Percentiles rank a stretch among this genome's conserved stretches.
Conservation (phyloP, 2,329 filamentous ascomycete species). For the Emydomyces testavorans region DNA sequence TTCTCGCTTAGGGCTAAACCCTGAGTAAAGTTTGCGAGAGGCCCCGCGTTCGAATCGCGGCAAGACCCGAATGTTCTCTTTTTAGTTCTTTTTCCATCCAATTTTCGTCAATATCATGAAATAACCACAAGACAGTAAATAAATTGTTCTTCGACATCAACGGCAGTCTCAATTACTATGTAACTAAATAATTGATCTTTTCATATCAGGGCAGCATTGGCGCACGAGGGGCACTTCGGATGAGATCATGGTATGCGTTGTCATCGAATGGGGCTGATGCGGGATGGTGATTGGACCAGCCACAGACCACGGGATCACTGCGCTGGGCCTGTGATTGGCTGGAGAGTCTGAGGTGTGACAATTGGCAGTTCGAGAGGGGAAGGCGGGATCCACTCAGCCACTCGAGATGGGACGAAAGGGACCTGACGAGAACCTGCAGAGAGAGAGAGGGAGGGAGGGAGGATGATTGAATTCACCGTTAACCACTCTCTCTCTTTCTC, state of each 20-base stretch:
- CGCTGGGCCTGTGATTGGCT: slow-evolving; percentile 2
- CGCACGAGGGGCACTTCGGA: background rate
- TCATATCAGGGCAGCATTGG: too few species aligned
- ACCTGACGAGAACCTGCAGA: background rate
- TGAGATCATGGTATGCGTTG: slow-evolving; percentile 4
- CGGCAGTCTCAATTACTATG: too few species aligned
- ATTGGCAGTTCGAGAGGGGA: slow-evolving; percentile 10
- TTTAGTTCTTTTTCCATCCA: background rate
- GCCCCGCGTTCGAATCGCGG: slow-evolving; percentile 17
- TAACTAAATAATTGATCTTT: too few species aligned
- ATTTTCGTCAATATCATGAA: background rate
- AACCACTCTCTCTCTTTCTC: background rate
- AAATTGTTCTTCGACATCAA: too few species aligned
- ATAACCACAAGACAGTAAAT: too few species aligned
- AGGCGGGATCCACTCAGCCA: background rate
- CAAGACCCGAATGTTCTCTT: slow-evolving; percentile 10
- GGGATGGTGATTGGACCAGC: slow-evolving; percentile 8
- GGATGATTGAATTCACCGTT: too few species aligned
- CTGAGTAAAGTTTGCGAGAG: slow-evolving; percentile 12
- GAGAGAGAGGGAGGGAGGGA: background rate
- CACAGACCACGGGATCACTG: slow-evolving; percentile 7
- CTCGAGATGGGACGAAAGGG: background rate
- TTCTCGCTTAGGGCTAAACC: slow-evolving; percentile 30
- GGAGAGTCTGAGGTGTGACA: slow-evolving; percentile 7
- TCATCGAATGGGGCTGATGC: background rate